Evolutionary conservation across 306 rosid species (phyloP), one percentile per base, ranked within the genome.

Genomic region (Hippophae rhamnoides): DNA sequence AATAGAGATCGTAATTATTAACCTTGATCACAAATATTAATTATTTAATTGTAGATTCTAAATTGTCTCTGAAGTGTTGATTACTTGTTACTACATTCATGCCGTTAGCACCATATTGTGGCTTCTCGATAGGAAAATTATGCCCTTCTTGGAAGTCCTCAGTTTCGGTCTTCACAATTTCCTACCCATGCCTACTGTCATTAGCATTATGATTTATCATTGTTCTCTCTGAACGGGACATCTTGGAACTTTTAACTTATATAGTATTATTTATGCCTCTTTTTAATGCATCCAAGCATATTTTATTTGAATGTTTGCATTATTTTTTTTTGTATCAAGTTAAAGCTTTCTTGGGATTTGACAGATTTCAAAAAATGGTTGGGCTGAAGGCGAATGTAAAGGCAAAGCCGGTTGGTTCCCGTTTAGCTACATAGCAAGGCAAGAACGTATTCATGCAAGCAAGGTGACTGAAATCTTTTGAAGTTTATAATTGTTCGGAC

Each of bases 331-430:
- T 9, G 7, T 0, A 18, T 18, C 0, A 48, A 52, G 31, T 10
- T 49, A 8, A 48, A 43, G 5, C 55, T 13, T 56, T 58, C 52
- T 5, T 56, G 62, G n/a, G 12, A 52, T 62, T 70, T 61, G 60
- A 48, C 80, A 87, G 95, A 89, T 87, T 45, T 51, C 83, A 64
- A 74, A 83, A 80, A 84, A 77, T 47, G 95, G 95, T 43, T 87
- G 95, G 95, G 93, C 95, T 12, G 95, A 87, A 77, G 95, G 95
- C 52, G 95, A 87, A 76, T 74, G 93, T 73, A 87, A 82, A 73
- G 95, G 95, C 13, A 87, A 50, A 75, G 89, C 95, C 13, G 95
- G 95, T 68, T 87, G 95, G 95, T 87, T 87, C 75, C 93, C 95
- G 11, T 76, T 80, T 62, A 81, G 84, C 54, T 84, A 82, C 59